Conservation (phyloP, 495 filamentous ascomycete genomes). For the Lophiotrema nucula region DNA sequence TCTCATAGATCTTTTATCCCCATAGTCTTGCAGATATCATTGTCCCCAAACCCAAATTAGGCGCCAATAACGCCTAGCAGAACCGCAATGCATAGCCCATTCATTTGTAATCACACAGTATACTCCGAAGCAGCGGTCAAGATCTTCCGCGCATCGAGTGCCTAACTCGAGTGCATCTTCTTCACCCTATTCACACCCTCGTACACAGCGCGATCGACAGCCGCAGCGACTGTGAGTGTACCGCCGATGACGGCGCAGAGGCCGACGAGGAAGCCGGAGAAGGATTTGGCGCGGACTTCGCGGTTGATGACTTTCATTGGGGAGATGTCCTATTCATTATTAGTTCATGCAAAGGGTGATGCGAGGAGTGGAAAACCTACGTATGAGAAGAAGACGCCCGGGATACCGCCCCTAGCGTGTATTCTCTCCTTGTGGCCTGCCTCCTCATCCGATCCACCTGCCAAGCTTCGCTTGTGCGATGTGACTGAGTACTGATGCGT, state of each 20-base stretch:
- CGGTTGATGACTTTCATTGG: slow-evolving; percentile 99
- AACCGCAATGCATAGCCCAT: no score
- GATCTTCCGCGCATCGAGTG: no score
- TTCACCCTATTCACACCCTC: slow-evolving; percentile 79
- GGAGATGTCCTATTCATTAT: slow-evolving; percentile 74
- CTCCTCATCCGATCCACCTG: slow-evolving; percentile 74
- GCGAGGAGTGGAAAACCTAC: slow-evolving; percentile 49
- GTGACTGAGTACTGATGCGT: slow-evolving; percentile 98
- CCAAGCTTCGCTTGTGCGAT: slow-evolving; percentile 82
- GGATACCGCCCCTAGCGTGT: slow-evolving; percentile 87
- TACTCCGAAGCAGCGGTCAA: no score
- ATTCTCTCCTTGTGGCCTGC: slow-evolving; percentile 88
- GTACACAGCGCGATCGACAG: slow-evolving; percentile 86
- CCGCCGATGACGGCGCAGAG: slow-evolving; percentile 93
- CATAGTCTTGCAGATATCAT: no score
- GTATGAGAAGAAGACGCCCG: slow-evolving; percentile 97
- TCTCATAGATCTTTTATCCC: no score
- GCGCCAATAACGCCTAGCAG: no score
- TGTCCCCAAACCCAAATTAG: no score
- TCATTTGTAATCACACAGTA: no score
- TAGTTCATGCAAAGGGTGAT: background rate
- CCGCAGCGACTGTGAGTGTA: slow-evolving; percentile 92
- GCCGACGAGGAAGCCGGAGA: slow-evolving; percentile 86
- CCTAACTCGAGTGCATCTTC: no score
- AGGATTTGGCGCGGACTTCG: slow-evolving; percentile 81